phyloP scores from a whole-genome alignment of 202 grass and related monocot species.

The Panicum virgatum region DNA sequence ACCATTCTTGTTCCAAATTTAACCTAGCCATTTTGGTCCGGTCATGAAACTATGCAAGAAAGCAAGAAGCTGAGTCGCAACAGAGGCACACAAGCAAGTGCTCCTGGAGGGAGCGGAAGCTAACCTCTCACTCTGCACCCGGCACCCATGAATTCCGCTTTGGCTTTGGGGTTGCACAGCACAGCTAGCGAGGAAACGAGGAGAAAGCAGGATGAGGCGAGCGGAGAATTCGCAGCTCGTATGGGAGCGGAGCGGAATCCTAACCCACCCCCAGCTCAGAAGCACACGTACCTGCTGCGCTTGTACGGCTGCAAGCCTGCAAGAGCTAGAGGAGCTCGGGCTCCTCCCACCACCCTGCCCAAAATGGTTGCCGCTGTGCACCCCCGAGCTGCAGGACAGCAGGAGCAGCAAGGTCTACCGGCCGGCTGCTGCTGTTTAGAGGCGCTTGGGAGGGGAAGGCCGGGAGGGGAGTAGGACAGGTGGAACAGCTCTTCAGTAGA shows the following conservation, averaged over 20 bases:
- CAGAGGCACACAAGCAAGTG: neutral
- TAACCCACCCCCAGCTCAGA: neutral
- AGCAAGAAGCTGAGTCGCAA: neutral
- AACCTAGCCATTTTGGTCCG: neutral
- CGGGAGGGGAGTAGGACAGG: too few species aligned
- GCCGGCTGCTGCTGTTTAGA: neutral
- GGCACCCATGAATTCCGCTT: constrained; percentile 6
- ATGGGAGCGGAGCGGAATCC: neutral
- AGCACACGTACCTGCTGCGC: constrained; percentile 3
- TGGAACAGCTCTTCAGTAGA: too few species aligned
- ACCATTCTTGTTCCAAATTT: neutral
- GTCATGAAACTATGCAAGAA: neutral
- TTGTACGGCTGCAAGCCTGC: neutral
- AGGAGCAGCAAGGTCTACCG: neutral
- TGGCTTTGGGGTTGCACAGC: neutral
- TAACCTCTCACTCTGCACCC: neutral
- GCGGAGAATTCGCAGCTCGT: neutral
- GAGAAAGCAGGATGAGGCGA: neutral
- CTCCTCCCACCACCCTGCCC: neutral
- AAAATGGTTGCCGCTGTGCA: neutral
- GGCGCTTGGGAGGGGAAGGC: neutral
- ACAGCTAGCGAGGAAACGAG: neutral
- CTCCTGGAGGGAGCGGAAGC: neutral
- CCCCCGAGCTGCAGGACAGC: neutral
- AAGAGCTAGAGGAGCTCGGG: neutral